Conservation (phyloP, 768 basidiomycete species). For the Collybiopsis confluens region DNA sequence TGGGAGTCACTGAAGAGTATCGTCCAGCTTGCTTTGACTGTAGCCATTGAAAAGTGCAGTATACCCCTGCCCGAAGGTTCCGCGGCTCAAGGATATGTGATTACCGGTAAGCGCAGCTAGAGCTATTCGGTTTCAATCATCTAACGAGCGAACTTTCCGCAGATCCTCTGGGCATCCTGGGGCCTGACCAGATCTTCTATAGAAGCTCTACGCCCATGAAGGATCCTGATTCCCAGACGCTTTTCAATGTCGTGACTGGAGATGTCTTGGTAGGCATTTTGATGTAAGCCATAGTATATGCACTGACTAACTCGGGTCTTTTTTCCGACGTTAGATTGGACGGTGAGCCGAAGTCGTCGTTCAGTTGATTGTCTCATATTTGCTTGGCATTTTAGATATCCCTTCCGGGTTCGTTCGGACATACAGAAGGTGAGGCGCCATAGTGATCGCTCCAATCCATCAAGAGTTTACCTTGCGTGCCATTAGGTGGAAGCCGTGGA, state of each 20-base stretch:
- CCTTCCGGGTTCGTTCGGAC: conserved; percentile 68
- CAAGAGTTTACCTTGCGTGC: background rate
- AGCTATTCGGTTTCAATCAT: background rate
- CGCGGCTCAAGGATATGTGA: conserved; percentile 55
- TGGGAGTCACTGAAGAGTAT: conserved; percentile 47
- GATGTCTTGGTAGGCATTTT: conserved; percentile 52
- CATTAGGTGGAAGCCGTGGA: conserved; percentile 59
- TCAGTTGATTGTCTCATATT: background rate
- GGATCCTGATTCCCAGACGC: conserved; percentile 34
- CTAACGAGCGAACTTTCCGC: background rate
- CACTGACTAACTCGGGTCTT: too few relatives aligned
- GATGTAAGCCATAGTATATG: background rate
- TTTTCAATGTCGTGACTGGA: conserved; percentile 47
- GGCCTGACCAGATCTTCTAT: conserved; percentile 63
- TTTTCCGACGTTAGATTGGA: conserved; percentile 28
- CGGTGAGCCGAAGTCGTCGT: conserved; percentile 18
- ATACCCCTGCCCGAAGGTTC: conserved; percentile 51
- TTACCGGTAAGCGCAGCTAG: conserved; percentile 49
- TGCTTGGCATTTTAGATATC: conserved; percentile 49
- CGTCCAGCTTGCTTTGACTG: conserved; percentile 31
- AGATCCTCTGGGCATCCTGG: conserved; percentile 65
- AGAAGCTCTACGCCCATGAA: conserved; percentile 37
- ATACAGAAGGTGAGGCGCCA: conserved; percentile 54
- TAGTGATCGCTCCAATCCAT: background rate
- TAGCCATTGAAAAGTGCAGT: conserved; percentile 51